These are phyloP conservation scores for Cymbidium sinense DNA, from an alignment of 106 monocot genomes.

Conservation along the genomic window DNA sequence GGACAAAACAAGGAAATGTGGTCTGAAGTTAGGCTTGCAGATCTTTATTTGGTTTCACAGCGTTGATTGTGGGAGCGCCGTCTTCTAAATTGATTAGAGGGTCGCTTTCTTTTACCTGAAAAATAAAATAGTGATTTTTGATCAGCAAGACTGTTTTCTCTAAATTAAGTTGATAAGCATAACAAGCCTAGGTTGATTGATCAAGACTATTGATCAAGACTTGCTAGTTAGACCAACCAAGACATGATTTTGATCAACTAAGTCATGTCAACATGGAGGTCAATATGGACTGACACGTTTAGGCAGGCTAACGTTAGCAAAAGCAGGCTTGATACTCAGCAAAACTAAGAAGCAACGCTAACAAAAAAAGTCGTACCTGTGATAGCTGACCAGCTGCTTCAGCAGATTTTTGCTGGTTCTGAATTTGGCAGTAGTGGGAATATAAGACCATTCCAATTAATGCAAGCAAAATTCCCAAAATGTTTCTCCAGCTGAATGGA, in stretches of 20 bases:
- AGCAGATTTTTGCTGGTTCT: slow-evolving; percentile 50
- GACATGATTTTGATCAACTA: neutral
- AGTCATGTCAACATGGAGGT: neutral
- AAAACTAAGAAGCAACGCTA: neutral
- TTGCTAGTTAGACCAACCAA: too few relatives aligned
- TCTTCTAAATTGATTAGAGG: slow-evolving; percentile 29
- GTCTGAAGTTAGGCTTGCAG: slow-evolving; percentile 21
- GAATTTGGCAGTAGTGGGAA: slow-evolving; percentile 43
- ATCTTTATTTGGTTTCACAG: slow-evolving; percentile 33
- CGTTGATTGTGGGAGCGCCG: slow-evolving; percentile 11
- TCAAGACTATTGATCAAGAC: too few relatives aligned
- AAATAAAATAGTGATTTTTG: neutral
- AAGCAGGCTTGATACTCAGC: too few relatives aligned
- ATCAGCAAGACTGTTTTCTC: neutral
- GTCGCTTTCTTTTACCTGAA: slow-evolving; percentile 37
- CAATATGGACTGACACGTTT: neutral
- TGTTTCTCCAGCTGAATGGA: slow-evolving; percentile 76
- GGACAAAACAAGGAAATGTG: neutral
- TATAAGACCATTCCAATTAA: slow-evolving; percentile 59
- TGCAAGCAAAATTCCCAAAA: slow-evolving; percentile 54
- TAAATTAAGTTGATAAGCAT: too few relatives aligned
- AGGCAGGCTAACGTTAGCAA: too few relatives aligned
- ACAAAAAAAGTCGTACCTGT: slow-evolving; percentile 22
- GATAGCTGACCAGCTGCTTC: slow-evolving; percentile 29
- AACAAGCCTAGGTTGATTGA: too few relatives aligned